Evolutionary conservation across 768 basidiomycete genomes (phyloP).

Genomic region (Leccinum boreale): DNA sequence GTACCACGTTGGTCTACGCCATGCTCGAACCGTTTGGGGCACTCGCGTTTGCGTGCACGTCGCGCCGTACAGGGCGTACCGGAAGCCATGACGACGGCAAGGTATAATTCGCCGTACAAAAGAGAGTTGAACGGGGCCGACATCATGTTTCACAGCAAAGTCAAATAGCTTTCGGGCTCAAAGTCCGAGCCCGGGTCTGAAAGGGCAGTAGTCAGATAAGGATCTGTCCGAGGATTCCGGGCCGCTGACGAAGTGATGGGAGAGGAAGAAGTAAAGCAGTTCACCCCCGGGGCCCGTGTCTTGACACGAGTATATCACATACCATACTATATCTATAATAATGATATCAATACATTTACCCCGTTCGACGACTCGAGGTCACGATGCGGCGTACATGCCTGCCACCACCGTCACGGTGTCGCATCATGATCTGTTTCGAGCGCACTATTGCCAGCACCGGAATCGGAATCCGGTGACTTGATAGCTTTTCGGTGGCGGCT

Average conservation of each 20-base stretch:
- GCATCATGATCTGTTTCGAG: not conserved
- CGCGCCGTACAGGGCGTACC: not conserved
- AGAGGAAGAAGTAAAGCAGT: not conserved
- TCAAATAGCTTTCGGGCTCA: not conserved
- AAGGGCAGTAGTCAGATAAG: not conserved
- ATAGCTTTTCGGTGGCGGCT: not conserved
- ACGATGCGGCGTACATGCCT: not conserved
- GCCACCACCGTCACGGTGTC: not conserved
- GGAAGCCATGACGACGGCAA: not conserved
- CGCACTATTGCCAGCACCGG: not conserved
- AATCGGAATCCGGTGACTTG: not conserved
- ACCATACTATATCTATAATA: not conserved
- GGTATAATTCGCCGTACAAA: not conserved
- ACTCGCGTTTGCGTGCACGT: not conserved
- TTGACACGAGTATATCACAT: not conserved
- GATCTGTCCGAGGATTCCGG: not conserved
- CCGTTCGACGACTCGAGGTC: not conserved
- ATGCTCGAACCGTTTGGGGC: not conserved
- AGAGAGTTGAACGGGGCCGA: not conserved
- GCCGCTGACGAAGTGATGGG: not conserved
- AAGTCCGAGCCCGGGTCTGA: not conserved
- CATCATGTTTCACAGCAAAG: not conserved
- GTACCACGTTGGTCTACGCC: not conserved
- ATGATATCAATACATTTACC: no score
- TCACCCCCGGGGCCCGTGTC: not conserved